A percentile compares a stretch with the other conserved stretches of the same genome.
phyloP scores from a whole-genome alignment of 805 yeast species.

The Aciculoconidium aculeatum region DNA sequence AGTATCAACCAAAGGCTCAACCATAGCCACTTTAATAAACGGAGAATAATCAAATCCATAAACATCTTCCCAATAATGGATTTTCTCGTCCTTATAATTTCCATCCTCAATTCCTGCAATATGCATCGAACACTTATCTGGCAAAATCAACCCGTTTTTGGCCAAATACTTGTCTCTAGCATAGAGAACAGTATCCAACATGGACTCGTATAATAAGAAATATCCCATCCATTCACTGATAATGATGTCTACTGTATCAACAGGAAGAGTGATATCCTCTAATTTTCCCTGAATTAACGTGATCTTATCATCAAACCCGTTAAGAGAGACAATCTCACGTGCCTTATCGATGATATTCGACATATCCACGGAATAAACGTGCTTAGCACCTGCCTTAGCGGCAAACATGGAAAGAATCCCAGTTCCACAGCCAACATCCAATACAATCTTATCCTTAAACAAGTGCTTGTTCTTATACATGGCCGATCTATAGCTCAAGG shows the following conservation, averaged over 20 bases:
- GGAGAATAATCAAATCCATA: conserved; percentile 96
- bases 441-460: conserved; percentile 87
- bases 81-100: conserved; percentile 84
- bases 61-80: conserved; percentile 93
- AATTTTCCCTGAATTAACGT: conserved; percentile 87
- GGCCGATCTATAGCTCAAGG: conserved; percentile 86
- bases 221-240: conserved; percentile 99
- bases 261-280: conserved; percentile 88
- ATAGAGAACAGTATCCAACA: conserved; percentile 91
- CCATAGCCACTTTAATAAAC: conserved; percentile 77
- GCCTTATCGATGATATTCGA: conserved; percentile 96
- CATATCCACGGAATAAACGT: conserved; percentile 96
- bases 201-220: conserved; percentile 89
- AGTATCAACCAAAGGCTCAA: conserved; percentile 94
- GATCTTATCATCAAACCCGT: conserved; percentile 81
- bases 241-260: conserved; percentile 85
- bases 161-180: conserved; percentile 89
- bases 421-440: conserved; percentile 99
- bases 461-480: conserved; percentile 83
- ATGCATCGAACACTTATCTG: conserved; percentile 86
- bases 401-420: conserved; percentile 98
- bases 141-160: conserved; percentile 86
- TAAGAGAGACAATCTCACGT: conserved; percentile 73
- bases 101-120: conserved; percentile 92
- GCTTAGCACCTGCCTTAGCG: conserved; percentile 97